Percentiles rank a stretch among this genome's conserved stretches.
Evolutionary conservation across 2,329 filamentous ascomycete genomes (phyloP).

Genomic region (Alternaria metachromatica): DNA sequence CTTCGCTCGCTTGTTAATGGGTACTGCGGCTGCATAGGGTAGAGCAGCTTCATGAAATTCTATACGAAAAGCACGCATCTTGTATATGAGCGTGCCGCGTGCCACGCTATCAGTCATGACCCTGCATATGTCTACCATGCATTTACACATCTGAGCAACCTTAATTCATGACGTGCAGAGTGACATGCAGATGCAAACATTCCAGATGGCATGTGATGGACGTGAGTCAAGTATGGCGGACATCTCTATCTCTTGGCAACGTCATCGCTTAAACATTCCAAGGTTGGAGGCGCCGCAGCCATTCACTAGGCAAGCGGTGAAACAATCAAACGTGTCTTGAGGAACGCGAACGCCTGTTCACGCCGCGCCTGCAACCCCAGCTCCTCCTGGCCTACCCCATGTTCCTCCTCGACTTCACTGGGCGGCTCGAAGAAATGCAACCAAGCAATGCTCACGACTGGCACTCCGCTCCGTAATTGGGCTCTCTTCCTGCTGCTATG

Average conservation of each 20-base stretch:
- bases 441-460: constrained; percentile 50
- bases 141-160: neutral
- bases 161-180: neutral
- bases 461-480: constrained; percentile 48
- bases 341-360: constrained; percentile 32
- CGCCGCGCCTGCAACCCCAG: constrained; percentile 15
- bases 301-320: constrained; percentile 19
- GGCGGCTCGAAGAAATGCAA: constrained; percentile 42
- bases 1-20: constrained; percentile 31
- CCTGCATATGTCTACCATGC: neutral
- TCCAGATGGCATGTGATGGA: neutral
- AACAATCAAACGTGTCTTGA: constrained; percentile 24
- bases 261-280: constrained; percentile 12
- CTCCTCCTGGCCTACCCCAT: constrained; percentile 19
- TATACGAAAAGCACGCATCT: constrained; percentile 34
- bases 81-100: constrained; percentile 32
- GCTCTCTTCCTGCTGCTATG: constrained; percentile 43
- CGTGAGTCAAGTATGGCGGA: neutral
- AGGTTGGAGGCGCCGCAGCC: constrained; percentile 3
- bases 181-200: neutral
- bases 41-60: constrained; percentile 25
- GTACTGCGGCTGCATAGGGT: constrained; percentile 23
- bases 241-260: constrained; percentile 7
- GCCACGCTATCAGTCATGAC: constrained; percentile 17
- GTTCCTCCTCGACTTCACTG: constrained; percentile 16